These are phyloP conservation scores for Linum usitatissimum DNA, from an alignment of 345 rosid genomes.

Conservation along the genomic window DNA sequence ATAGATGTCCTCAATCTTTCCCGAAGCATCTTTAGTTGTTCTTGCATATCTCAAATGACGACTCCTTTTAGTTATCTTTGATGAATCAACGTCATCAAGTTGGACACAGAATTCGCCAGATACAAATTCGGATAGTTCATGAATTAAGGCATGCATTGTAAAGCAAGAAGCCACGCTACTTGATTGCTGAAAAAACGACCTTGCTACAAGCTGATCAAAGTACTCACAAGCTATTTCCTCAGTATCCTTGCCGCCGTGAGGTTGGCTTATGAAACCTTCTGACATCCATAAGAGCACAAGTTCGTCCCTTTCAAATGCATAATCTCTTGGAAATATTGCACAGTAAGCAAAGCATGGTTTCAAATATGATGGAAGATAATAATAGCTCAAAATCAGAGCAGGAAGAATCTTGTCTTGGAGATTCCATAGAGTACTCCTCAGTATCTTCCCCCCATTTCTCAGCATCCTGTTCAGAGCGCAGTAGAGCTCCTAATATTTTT, in stretches of 20 bases:
- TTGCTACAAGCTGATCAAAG: slow-evolving; percentile 12
- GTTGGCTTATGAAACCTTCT: slow-evolving; percentile 4
- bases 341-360: slow-evolving; percentile 16
- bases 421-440: slow-evolving; percentile 9
- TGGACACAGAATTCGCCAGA: slow-evolving; percentile 14
- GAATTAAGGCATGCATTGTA: slow-evolving; percentile 12
- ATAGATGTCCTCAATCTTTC: not conserved
- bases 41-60: not conserved
- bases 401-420: not conserved
- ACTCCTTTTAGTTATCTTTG: not conserved
- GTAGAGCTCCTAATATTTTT: slow-evolving; percentile 7
- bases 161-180: not conserved
- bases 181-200: slow-evolving; percentile 13
- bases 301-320: slow-evolving; percentile 9
- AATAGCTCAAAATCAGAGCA: slow-evolving; percentile 14
- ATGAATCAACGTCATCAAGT: not conserved
- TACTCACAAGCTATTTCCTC: slow-evolving; percentile 8
- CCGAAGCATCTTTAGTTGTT: not conserved
- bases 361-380: slow-evolving; percentile 13
- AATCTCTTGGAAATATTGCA: slow-evolving; percentile 12
- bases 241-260: not conserved
- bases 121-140: slow-evolving; percentile 6
- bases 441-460: slow-evolving; percentile 9
- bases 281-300: slow-evolving; percentile 15
- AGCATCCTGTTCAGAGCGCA: not conserved